Base-by-base conservation (phyloP, 768 basidiomycete species). In the Leccinum subgranulosum region DNA sequence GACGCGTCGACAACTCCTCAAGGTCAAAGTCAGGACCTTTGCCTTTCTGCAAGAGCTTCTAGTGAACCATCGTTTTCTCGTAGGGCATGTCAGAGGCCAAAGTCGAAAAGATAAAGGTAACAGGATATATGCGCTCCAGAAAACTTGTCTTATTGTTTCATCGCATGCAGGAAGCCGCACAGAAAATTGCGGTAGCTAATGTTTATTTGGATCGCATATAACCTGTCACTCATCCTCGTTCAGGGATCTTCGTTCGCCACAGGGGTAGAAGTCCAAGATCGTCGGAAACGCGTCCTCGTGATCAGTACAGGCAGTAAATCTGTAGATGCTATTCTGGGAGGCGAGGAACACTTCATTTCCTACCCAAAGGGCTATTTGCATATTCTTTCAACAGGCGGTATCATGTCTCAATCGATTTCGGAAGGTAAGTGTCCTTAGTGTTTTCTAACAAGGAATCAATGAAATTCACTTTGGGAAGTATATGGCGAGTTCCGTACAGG, bases 401-500 rank as follows among this genome's bases (percentile, higher is more conserved):
- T 97, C 55, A 84, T 88, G 79, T 95, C 95, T 7, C 94, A 97
- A 68, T 94, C 92, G 7, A 94, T 97, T 58, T 89, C 92, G 4
- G 95, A 98, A 83, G 92, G 91, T 84, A 31, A 66, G 61, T 4
- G 11, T 21, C 10, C 36, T 47, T 27, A 12, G 31, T 41, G 8
- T n/a, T 19, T 50, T 47, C 14, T 12, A 50, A 21, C 29, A 11
- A 10, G 9, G 34, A 17, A 36, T 8, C 14, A 39, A 39, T 17
- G 21, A 52, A 55, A 53, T 54, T 41, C 54, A 46, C 50, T 48
- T 8, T 7, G 23, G 27, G 15, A 57, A 93, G 94, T 98, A 2
- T 98, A 94, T 66, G 95, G 96, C 47, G 95, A 98, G 73, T 98
- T 90, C 73, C 84, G 95, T 31, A 98, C 96, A 0, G 95, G 95